Evolutionary conservation across 2,329 filamentous ascomycete genomes (phyloP).

Genomic region (Aureobasidium subglaciale): DNA sequence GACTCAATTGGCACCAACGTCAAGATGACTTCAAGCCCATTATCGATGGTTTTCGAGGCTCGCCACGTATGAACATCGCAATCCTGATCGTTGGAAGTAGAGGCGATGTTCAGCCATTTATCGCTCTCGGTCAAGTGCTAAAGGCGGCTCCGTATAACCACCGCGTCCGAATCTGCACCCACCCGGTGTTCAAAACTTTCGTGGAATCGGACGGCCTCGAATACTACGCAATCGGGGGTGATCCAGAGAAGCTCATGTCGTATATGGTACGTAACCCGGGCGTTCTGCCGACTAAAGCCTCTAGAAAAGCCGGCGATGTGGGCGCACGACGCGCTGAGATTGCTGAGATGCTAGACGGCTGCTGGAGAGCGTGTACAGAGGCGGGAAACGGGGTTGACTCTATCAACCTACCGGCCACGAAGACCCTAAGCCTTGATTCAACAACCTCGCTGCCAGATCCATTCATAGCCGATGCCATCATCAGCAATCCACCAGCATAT

Average conservation of each 20-base stretch:
- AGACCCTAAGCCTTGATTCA: background rate
- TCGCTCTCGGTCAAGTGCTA: constrained; percentile 42
- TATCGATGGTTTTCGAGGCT: background rate
- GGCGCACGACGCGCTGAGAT: constrained; percentile 67
- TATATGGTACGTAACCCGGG: constrained; percentile 90
- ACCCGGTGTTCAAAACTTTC: constrained; percentile 43
- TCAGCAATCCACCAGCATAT: constrained; percentile 71
- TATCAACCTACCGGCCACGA: background rate
- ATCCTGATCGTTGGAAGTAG: constrained; percentile 44
- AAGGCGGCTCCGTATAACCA: constrained; percentile 40
- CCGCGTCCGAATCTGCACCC: constrained; percentile 41
- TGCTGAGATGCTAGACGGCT: constrained; percentile 69
- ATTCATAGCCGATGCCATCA: constrained; percentile 78
- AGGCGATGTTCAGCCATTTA: constrained; percentile 45
- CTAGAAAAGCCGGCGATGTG: constrained; percentile 69
- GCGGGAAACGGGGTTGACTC: background rate
- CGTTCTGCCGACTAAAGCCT: constrained; percentile 73
- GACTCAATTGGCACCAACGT: too few species aligned
- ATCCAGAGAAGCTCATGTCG: constrained; percentile 51
- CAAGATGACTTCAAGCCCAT: constrained; percentile 21
- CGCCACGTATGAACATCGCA: constrained; percentile 30
- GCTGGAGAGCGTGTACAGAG: constrained; percentile 66
- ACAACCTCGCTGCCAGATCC: too few species aligned
- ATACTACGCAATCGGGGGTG: constrained; percentile 47
- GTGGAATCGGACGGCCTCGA: constrained; percentile 44